A percentile compares a stretch with the other conserved stretches of the same genome.
phyloP scores from a whole-genome alignment of 371 early-diverging fungal species.

The Mucor racemosus region DNA sequence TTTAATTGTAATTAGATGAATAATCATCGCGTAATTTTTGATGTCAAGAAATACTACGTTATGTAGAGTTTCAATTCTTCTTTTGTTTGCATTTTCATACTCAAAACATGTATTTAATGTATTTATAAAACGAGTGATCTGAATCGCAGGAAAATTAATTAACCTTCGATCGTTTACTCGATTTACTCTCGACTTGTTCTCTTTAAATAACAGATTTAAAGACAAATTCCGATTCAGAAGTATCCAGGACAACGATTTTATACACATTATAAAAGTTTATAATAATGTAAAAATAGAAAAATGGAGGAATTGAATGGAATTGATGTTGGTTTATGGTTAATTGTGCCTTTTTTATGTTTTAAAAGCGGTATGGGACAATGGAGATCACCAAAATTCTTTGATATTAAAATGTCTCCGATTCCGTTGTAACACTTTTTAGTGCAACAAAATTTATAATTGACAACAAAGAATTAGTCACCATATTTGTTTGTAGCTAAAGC shows the following conservation, averaged over 20 bases:
- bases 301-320: neutral
- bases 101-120: neutral
- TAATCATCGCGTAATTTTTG: too few relatives aligned
- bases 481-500: too few relatives aligned
- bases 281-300: neutral
- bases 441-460: neutral
- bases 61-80: too few relatives aligned
- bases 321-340: neutral
- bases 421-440: neutral
- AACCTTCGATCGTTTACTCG: neutral
- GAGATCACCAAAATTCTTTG: too few relatives aligned
- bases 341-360: neutral
- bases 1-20: too few relatives aligned
- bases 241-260: too few relatives aligned
- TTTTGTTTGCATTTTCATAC: too few relatives aligned
- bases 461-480: neutral
- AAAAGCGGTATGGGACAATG: neutral
- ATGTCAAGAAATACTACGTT: too few relatives aligned
- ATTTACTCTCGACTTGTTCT: neutral
- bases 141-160: neutral
- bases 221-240: neutral
- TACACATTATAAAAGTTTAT: neutral
- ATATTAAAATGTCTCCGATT: neutral
- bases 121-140: neutral
- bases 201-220: neutral